Percentiles rank a stretch among this genome's conserved stretches.
Conservation (phyloP, 306 rosid species). For the Castanopsis chinensis region DNA sequence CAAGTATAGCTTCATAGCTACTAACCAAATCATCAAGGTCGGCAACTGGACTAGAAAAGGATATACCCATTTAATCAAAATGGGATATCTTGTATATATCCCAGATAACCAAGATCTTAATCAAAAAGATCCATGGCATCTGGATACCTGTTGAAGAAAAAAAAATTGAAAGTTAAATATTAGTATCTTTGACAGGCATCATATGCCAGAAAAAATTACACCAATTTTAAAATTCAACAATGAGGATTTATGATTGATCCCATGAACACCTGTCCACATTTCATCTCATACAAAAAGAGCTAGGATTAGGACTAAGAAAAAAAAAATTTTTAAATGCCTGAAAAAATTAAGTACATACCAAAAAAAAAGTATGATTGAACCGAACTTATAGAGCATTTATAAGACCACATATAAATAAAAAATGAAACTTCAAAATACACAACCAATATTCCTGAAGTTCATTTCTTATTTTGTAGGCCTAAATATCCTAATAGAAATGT, state of each 20-base stretch:
- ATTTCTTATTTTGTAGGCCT: background rate
- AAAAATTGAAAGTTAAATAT: background rate
- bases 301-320: background rate
- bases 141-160: slow-evolving; percentile 23
- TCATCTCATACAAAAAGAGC: background rate
- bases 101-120: slow-evolving; percentile 24
- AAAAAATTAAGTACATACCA: too few species aligned
- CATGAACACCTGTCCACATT: background rate
- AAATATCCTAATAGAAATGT: background rate
- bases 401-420: background rate
- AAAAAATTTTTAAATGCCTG: too few species aligned
- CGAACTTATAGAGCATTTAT: background rate
- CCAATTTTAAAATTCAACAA: background rate
- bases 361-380: background rate
- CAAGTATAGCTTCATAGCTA: slow-evolving; percentile 33
- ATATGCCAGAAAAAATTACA: background rate
- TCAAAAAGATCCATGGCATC: slow-evolving; percentile 12
- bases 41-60: slow-evolving; percentile 24
- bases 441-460: background rate
- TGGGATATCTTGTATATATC: slow-evolving; percentile 12
- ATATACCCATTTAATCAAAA: slow-evolving; percentile 27
- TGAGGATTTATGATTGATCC: slow-evolving; percentile 3
- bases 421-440: background rate
- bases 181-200: background rate
- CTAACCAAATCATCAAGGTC: slow-evolving; percentile 40